Evolutionary conservation across 177 flowering plant species (phyloP).

Genomic region (Telopea speciosissima): DNA sequence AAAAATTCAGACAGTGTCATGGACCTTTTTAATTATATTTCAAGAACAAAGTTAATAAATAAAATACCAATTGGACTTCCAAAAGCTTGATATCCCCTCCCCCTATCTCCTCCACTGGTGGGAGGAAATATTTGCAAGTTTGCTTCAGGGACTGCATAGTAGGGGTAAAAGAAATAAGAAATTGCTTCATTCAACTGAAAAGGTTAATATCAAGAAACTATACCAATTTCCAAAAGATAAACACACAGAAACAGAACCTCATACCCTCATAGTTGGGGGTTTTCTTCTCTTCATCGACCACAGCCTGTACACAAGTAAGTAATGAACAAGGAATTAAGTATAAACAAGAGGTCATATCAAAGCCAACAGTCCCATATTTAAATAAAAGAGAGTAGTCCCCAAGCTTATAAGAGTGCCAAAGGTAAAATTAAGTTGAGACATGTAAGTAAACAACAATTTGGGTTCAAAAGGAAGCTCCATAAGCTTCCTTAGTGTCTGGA

Average conservation of each 20-base stretch:
- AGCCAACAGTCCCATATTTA: neutral
- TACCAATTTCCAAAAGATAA: neutral
- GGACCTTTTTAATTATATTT: too few relatives aligned
- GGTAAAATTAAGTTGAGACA: neutral
- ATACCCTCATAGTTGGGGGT: slow-evolving; percentile 45
- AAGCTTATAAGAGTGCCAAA: neutral
- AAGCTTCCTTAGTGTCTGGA: neutral
- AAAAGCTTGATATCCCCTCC: slow-evolving; percentile 58
- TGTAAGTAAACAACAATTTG: neutral
- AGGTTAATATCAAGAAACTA: neutral
- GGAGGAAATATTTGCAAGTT: slow-evolving; percentile 81
- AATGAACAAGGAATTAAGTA: slow-evolving; percentile 2
- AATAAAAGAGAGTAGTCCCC: neutral
- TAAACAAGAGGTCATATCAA: neutral
- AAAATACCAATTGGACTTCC: slow-evolving; percentile 57
- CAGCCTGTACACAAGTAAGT: slow-evolving; percentile 54
- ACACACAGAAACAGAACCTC: slow-evolving; percentile 7
- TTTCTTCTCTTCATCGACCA: slow-evolving; percentile 45
- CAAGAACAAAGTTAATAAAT: neutral
- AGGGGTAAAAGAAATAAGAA: slow-evolving; percentile 4
- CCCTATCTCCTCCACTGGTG: slow-evolving; percentile 37
- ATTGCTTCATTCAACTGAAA: neutral
- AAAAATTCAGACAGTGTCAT: neutral
- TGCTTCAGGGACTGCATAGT: slow-evolving; percentile 57
- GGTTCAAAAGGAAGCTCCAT: neutral